Evolutionary conservation across 495 filamentous ascomycete species (phyloP), one percentile per base, ranked within the genome.

Genomic region (Penicillium coffeae): DNA sequence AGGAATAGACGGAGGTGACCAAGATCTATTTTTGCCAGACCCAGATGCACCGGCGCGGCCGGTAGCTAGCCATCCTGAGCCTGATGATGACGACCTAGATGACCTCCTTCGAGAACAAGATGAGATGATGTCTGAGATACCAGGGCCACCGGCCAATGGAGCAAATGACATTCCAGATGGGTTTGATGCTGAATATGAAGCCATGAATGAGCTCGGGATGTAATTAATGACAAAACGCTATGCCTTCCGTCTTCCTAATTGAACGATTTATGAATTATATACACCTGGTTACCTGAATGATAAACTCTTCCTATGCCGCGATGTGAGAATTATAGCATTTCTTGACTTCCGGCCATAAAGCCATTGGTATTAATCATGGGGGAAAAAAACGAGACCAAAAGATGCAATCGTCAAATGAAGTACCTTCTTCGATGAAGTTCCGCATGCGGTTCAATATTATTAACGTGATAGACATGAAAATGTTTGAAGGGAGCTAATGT

Each of bases 11-110:
- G 16, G 37, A 16, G 21, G 49, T 7, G 59, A 57, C 10, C 40
- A 55, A n/a, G 59, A 66, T 12, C 21, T 64, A 12, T 66, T 69
- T 42, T 56, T 69, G 12, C 40, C 59, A 33, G 54, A 66, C 42
- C 40, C 47, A 7, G 45, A 59, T 16, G 50, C 45, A 21, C 47
- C 56, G 40, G 36, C 27, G 13, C 50, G 39, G 9, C 41, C 51
- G 2, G 1, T n/a, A 1, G 36, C 45, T 9, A 51, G 45, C 18
- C 41, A 59, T 42, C 57, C 55, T n/a, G 55, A 47, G 4, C 56
- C 61, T 0, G 60, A 69, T 44, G 63, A 66, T 38, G 66, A 70
- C 47, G 69, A 73, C 46, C 54, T 73, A 15, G 70, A 70, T 32
- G 59, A 61, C 18, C 58, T 73, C 9, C 47, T 73, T 13, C 60